Percentiles rank a stretch among this genome's conserved stretches.
phyloP scores from a whole-genome alignment of 768 basidiomycete species.

The Kondoa malvinella region DNA sequence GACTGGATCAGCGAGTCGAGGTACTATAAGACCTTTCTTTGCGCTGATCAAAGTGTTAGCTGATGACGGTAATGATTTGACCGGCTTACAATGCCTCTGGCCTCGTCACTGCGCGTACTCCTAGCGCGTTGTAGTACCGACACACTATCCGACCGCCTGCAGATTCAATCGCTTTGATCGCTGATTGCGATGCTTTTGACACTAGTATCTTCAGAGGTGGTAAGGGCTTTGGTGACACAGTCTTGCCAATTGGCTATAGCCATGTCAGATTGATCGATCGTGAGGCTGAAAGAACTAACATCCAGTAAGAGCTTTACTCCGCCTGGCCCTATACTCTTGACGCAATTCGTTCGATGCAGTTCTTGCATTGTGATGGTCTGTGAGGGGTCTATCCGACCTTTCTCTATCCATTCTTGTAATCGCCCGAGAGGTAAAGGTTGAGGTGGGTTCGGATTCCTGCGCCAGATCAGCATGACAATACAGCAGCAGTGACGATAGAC shows the following conservation, averaged over 20 bases:
- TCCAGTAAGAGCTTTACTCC: constrained; percentile 82
- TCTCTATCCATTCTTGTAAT: constrained; percentile 78
- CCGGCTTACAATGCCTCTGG: constrained; percentile 31
- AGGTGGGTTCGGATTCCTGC: constrained; percentile 55
- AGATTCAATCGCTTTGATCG: constrained; percentile 66
- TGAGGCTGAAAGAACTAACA: constrained; percentile 36
- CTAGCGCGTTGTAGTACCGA: constrained; percentile 76
- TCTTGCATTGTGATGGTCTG: constrained; percentile 76
- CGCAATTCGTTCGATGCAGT: constrained; percentile 64
- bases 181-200: constrained; percentile 69
- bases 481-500: constrained; percentile 28
- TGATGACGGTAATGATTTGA: neutral
- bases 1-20: constrained; percentile 20
- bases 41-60: neutral
- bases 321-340: constrained; percentile 64
- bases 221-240: neutral
- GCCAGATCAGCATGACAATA: neutral
- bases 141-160: constrained; percentile 69
- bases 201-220: constrained; percentile 58
- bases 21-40: neutral
- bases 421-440: constrained; percentile 73
- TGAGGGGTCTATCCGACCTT: constrained; percentile 59
- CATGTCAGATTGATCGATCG: neutral
- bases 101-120: constrained; percentile 43
- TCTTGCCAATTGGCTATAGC: neutral